Evolutionary conservation across 129 eudicot species (phyloP).

Genomic region (Saposhnikovia divaricata): DNA sequence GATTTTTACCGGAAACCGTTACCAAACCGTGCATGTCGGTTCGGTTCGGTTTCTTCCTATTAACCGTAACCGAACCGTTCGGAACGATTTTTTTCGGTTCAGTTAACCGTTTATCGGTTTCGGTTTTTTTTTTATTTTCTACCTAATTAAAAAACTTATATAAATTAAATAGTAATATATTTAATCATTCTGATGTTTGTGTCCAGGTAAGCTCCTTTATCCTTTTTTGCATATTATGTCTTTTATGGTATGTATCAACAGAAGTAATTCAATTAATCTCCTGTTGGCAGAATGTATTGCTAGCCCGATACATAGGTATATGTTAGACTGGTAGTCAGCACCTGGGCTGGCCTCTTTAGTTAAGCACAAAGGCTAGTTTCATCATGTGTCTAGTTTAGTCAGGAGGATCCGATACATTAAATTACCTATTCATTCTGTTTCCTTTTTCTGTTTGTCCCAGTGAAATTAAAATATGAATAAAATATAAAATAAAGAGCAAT

Average conservation of each 20-base stretch:
- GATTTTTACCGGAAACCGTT: no score
- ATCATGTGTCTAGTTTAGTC: background rate
- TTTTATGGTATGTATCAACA: background rate
- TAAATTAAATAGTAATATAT: no score
- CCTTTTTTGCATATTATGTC: background rate
- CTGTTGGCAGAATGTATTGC: background rate
- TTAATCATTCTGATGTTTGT: conserved; percentile 67
- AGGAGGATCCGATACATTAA: background rate
- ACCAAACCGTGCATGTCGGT: no score
- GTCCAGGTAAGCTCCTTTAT: conserved; percentile 48
- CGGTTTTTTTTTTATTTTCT: no score
- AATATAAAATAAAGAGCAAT: no score
- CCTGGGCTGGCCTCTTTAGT: background rate
- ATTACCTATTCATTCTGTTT: background rate
- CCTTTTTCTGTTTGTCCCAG: background rate
- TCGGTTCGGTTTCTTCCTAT: no score
- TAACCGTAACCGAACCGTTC: no score
- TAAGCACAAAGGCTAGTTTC: background rate
- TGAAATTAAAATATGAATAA: no score
- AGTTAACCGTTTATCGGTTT: no score
- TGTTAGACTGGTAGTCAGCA: background rate
- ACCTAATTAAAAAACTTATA: no score
- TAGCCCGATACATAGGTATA: background rate
- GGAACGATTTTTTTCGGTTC: no score
- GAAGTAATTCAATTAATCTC: background rate